Base-by-base conservation (phyloP, 2,329 filamentous ascomycete species). In the Rhexocercosporidium sp. region DNA sequence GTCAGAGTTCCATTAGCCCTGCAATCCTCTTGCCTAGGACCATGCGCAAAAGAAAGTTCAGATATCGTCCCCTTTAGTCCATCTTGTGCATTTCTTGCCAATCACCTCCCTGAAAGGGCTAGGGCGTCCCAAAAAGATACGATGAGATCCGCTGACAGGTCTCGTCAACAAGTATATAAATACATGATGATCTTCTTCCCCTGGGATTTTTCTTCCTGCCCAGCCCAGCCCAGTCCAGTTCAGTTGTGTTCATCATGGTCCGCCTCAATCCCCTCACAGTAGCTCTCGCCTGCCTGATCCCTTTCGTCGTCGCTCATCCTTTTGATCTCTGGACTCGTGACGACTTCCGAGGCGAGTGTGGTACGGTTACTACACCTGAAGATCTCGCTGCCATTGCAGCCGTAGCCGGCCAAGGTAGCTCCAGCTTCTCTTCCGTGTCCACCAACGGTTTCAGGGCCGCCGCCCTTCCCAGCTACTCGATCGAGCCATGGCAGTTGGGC, bases 291-390 rank as follows among this genome's bases (percentile, higher is more conserved):
- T 65, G 20, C 41, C 51, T 54, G 37, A 27, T 70, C 34, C 47
- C 63, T 22, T 49, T 66, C 46, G 63, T 66, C 16, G 47, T 65
- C 39, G 69, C 69, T 39, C 66, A 70, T 62, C 69, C 69, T 18
- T 18, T 53, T 16, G 66, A 68, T 14, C 53, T 44, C 18, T 49
- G 29, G 31, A 49, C 57, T 20, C 63, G 69, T n/a, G 54, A 51
- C 27, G 44, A 27, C 16, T 59, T 59, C 37, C 60, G 62, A 39
- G 74, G 71, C 46, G 44, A 39, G 31, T 70, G 68, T 61, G 64
- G 67, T 20, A 69, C 65, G 12, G 68, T 66, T 31, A 72, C 73
- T 14, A 65, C 66, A 14, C 31, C 63, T 18, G 72, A 75, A 61
- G 70, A 74, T 37, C 60, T 72, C 18, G 47, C 65, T 25, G 56